Evolutionary conservation across 768 basidiomycete species (phyloP), one percentile per base, ranked within the genome.

Genomic region (Naganishia vaughanmartiniae): DNA sequence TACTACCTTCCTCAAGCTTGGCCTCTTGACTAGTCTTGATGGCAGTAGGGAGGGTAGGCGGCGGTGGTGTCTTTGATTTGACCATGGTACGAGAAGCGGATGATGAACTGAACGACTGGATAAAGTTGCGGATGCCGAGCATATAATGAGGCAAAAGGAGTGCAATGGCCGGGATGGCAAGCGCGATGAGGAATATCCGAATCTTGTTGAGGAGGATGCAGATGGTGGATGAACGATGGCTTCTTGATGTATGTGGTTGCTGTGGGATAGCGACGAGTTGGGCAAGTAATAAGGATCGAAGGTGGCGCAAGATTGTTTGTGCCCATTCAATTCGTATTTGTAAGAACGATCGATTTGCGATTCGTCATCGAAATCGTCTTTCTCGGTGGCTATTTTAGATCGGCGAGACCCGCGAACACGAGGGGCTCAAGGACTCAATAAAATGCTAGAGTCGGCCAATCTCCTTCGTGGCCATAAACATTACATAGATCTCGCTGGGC

Each of bases 21-120:
- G 71, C 58, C 48, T 75, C 68, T 55, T 80, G 74, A n/a, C 69
- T 55, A 17, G 63, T 68, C 66, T 77, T 78, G 65, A 80, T 78
- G 24, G 80, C 80, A 33, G 76, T 76, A 4, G 78, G 78, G 19
- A 81, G 76, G 56, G 80, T 81, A 11, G 80, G 80, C 21, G 71
- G 46, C 15, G 80, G 80, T 34, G 80, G 79, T 24, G 78, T 54
- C 68, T 79, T 77, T 14, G 55, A 65, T 67, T 76, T 76, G 53
- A 68, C 71, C 56, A 58, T 58, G 46, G 63, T 65, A 55, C 63
- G 55, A 31, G 39, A 21, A 36, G 70, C 57, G 19, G 73, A 66
- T 24, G 63, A 58, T 33, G 72, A 69, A 10, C 72, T 73, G 65
- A 74, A 73, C 26, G 70, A 66, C 39, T 73, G 73, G 51, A 75